A percentile compares a stretch with the other conserved stretches of the same genome.
These are phyloP conservation scores for Lecanicillium sp. DNA, from an alignment of 2,329 filamentous ascomycete species.

Conservation along the genomic window DNA sequence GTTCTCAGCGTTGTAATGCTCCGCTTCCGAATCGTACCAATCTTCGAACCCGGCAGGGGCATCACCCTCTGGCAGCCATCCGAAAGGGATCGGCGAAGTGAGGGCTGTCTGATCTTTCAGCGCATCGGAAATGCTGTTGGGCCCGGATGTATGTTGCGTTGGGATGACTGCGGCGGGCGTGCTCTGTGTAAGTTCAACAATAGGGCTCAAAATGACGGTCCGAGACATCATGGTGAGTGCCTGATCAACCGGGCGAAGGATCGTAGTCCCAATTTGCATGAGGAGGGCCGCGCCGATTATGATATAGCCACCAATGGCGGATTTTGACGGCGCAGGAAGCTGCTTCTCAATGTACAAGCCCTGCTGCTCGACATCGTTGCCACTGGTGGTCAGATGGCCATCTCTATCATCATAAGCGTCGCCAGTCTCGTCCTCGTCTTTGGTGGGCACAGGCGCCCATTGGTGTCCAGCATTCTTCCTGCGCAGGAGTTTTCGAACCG, in stretches of 20 bases:
- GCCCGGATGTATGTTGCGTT: conserved; percentile 15
- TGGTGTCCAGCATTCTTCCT: not conserved
- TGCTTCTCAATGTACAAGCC: conserved; percentile 8
- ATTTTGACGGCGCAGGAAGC: conserved; percentile 12
- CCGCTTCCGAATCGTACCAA: conserved; percentile 15
- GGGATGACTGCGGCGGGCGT: conserved; percentile 18
- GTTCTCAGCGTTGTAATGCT: conserved; percentile 25
- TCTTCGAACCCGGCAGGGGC: conserved; percentile 17
- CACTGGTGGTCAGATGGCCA: conserved; percentile 1
- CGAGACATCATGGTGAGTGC: conserved; percentile 27
- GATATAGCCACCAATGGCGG: conserved; percentile 7
- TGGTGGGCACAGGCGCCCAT: not conserved
- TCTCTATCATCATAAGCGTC: not conserved
- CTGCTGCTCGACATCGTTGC: conserved; percentile 5
- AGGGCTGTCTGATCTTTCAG: conserved; percentile 21
- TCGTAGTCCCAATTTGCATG: conserved; percentile 16
- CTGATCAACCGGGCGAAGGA: conserved; percentile 22
- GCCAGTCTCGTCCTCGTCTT: conserved; percentile 6
- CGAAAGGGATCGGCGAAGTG: conserved; percentile 10
- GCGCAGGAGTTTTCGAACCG: conserved; percentile 3
- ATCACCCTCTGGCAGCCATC: conserved; percentile 19
- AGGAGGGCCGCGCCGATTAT: conserved; percentile 5
- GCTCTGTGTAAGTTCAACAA: conserved; percentile 24
- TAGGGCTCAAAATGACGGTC: conserved; percentile 24
- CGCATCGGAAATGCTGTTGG: conserved; percentile 17